These are phyloP conservation scores for Nemania sp. DNA, from an alignment of 2,329 filamentous ascomycete species.

Conservation along the genomic window DNA sequence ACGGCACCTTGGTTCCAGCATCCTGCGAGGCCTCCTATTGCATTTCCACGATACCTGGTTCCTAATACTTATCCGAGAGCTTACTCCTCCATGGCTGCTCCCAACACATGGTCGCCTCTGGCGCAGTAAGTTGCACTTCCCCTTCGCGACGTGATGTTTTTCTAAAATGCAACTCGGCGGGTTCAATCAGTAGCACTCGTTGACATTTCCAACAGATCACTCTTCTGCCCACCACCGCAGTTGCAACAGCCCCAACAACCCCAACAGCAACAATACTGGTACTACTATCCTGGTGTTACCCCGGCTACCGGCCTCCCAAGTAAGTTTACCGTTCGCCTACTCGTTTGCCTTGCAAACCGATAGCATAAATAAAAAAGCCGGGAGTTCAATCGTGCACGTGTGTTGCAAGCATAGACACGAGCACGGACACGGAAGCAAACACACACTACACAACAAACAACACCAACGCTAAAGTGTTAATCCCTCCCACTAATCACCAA, in stretches of 20 bases:
- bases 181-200: not conserved
- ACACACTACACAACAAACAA: not conserved
- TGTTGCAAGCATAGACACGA: not conserved
- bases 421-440: not conserved
- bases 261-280: constrained; percentile 14
- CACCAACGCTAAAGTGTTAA: too few relatives aligned
- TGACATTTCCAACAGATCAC: constrained; percentile 6
- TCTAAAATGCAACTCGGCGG: not conserved
- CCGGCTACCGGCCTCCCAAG: constrained; percentile 3
- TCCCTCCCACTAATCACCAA: too few relatives aligned
- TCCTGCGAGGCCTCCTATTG: not conserved
- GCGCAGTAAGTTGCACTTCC: constrained; percentile 26
- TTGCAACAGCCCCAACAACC: constrained; percentile 8
- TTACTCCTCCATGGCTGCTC: constrained; percentile 3
- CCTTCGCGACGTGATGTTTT: not conserved
- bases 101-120: not conserved
- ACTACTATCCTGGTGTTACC: constrained; percentile 9
- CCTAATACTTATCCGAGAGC: not conserved
- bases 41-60: not conserved
- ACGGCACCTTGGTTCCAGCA: constrained; percentile 1
- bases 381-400: not conserved
- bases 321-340: constrained; percentile 16
- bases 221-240: constrained; percentile 11
- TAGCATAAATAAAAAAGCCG: not conserved
- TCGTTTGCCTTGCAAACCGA: not conserved